These are phyloP conservation scores for Striga hermonthica DNA, from an alignment of 305 asterid species.

Conservation along the genomic window DNA sequence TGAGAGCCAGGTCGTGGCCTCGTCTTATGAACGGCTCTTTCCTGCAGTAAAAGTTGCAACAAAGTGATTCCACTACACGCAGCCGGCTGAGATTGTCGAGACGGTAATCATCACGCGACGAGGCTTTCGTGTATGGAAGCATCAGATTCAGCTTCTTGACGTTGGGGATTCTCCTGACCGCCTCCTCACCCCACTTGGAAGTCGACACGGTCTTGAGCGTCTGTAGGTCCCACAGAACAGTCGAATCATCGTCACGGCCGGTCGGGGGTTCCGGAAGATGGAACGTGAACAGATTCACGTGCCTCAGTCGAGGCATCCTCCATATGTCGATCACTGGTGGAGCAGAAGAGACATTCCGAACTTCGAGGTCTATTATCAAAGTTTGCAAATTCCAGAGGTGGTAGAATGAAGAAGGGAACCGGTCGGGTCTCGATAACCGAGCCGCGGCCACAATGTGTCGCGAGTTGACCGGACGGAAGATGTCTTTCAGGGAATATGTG, in stretches of 20 bases:
- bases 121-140: neutral
- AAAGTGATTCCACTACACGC: neutral
- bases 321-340: neutral
- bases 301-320: constrained; percentile 3
- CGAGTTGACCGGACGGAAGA: neutral
- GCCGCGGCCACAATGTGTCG: neutral
- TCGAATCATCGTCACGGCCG: neutral
- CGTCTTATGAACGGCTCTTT: neutral
- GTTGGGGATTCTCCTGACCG: constrained; percentile 1
- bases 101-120: neutral
- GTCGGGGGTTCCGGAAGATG: constrained; percentile 1
- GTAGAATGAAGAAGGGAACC: neutral
- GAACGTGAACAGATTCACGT: neutral
- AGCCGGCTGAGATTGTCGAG: neutral
- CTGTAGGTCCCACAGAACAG: constrained; percentile 8
- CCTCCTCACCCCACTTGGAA: too few relatives aligned
- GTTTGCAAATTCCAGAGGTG: neutral
- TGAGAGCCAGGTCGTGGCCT: neutral
- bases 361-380: neutral
- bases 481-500: neutral
- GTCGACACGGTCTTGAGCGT: neutral
- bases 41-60: neutral
- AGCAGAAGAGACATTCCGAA: neutral
- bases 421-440: neutral
- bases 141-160: constrained; percentile 3